phyloP scores from a whole-genome alignment of 306 rosid species.

The Trichosanthes truncata region DNA sequence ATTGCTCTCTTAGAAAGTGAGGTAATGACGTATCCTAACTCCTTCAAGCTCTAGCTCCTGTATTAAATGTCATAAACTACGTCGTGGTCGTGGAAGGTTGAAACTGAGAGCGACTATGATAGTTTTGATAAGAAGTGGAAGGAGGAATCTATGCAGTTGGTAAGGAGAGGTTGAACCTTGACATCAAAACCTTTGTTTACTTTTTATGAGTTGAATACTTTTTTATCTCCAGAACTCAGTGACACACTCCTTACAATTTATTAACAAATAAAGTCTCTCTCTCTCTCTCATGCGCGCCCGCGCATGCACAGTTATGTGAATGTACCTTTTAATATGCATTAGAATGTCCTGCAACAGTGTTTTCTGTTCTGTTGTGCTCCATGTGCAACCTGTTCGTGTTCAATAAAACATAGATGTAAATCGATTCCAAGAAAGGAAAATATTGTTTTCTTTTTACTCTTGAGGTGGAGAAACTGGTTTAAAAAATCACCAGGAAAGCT shows the following conservation, averaged over 20 bases:
- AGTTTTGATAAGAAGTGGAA: neutral
- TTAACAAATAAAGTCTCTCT: neutral
- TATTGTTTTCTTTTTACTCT: neutral
- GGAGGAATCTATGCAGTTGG: neutral
- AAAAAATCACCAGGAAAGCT: neutral
- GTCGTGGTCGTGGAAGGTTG: neutral
- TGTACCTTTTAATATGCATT: neutral
- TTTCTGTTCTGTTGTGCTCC: neutral
- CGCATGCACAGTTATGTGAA: neutral
- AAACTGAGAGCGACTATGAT: neutral
- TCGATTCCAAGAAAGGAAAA: neutral
- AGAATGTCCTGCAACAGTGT: neutral
- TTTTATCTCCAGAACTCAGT: neutral
- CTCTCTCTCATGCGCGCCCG: neutral
- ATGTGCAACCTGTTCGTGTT: neutral
- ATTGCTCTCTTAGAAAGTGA: conserved; percentile 47
- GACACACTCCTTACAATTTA: neutral
- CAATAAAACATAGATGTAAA: neutral
- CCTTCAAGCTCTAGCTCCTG: neutral
- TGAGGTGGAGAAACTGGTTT: neutral
- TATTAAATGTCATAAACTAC: neutral
- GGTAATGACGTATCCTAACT: conserved; percentile 24
- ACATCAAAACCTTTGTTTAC: neutral
- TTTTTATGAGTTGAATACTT: neutral
- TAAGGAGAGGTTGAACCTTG: neutral